These are phyloP conservation scores for Apocynum venetum DNA, from an alignment of 257 asterid genomes.

Conservation along the genomic window DNA sequence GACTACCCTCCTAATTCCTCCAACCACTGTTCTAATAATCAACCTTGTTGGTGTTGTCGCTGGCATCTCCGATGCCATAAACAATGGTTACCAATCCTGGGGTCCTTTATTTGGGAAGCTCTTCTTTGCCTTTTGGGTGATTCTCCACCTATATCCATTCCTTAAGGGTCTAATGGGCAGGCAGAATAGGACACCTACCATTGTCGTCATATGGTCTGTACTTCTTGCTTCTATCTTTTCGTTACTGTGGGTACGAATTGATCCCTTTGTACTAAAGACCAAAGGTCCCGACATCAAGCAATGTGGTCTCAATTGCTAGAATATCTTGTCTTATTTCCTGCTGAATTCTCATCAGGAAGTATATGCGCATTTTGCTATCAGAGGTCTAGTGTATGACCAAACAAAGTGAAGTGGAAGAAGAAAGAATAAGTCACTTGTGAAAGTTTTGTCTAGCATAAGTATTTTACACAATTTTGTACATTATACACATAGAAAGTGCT, in stretches of 20 bases:
- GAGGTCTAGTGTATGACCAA: slow-evolving; percentile 23
- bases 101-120: slow-evolving; percentile 91
- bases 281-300: slow-evolving; percentile 77
- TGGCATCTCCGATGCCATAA: slow-evolving; percentile 83
- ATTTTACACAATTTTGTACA: slow-evolving; percentile 26
- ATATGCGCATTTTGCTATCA: slow-evolving; percentile 21
- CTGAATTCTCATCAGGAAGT: slow-evolving; percentile 13
- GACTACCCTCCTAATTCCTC: slow-evolving; percentile 92
- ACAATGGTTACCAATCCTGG: slow-evolving; percentile 86
- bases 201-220: slow-evolving; percentile 81
- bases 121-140: slow-evolving; percentile 92
- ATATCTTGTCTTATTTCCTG: slow-evolving; percentile 12
- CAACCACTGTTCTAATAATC: slow-evolving; percentile 73
- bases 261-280: slow-evolving; percentile 67
- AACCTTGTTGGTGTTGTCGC: slow-evolving; percentile 93
- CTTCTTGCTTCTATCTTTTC: slow-evolving; percentile 89
- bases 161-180: slow-evolving; percentile 87
- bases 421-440: slow-evolving; percentile 31
- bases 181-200: slow-evolving; percentile 88
- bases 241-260: slow-evolving; percentile 83
- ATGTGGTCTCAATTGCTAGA: slow-evolving; percentile 84
- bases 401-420: slow-evolving; percentile 21
- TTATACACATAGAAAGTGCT: slow-evolving; percentile 8
- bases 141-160: slow-evolving; percentile 88
- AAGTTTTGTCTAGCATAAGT: slow-evolving; percentile 28